Evolutionary conservation across 257 asterid species (phyloP), one percentile per base, ranked within the genome.

Genomic region (Solanum bulbocastanum): DNA sequence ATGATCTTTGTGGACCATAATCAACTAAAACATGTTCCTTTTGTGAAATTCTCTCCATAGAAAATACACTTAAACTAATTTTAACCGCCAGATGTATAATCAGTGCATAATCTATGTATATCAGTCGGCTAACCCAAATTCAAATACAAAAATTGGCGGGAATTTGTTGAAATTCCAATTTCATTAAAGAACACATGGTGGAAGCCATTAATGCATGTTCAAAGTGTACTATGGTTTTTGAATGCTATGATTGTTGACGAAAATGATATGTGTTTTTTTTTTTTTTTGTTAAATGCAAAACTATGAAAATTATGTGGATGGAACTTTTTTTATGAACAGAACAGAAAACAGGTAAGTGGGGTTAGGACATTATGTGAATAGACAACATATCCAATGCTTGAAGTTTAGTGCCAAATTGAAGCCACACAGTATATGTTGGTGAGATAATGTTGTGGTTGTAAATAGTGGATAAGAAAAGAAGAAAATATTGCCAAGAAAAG

Each of bases 401-500:
- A 25, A 84, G 42, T 58, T 33, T 14, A 79, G 83, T 42, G 93
- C 27, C 88, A 13, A 91, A 90, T 86, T 62, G 93, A 91, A 93
- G 91, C 98, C 98, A 94, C 98, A 94, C 98, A 94, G 84, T 88
- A 89, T 84, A 83, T 76, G 71, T 33, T 66, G 36, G 58, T 86
- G 89, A 89, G 86, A 62, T 82, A 84, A 84, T 78, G 56, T 52
- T 79, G 79, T 14, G 37, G 58, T 79, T 65, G 86, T 84, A 52
- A 49, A 35, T 71, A 84, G 71, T 86, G 92, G 96, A 93, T 93
- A 90, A 92, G 93, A 56, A 62, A 68, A 79, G 76, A 78, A 83
- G 74, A 83, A 22, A 84, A 75, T n/a, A 79, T 85, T 69, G 49
- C 68, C 16, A 18, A 86, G 85, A 66, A 22, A 86, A 81, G 92